Evolutionary conservation across 768 basidiomycete genomes (phyloP).

Genomic region (Obba rivulosa): DNA sequence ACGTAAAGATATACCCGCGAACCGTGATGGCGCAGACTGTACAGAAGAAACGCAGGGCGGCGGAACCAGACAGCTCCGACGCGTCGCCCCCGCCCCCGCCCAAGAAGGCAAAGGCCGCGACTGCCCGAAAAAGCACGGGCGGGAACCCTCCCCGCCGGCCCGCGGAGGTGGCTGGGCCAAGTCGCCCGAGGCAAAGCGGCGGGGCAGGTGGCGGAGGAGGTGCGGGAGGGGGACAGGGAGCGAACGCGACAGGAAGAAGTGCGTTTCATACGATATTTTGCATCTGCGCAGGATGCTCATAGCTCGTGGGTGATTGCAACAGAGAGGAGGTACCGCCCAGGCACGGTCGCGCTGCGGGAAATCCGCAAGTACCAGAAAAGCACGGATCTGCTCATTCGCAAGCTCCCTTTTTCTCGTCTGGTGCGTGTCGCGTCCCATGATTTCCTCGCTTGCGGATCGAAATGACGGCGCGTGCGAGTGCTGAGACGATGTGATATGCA

Average conservation of each 20-base stretch:
- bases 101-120: slow-evolving; percentile 49
- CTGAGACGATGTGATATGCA: slow-evolving; percentile 24
- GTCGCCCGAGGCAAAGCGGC: slow-evolving; percentile 9
- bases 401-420: slow-evolving; percentile 88
- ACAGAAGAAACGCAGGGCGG: slow-evolving; percentile 34
- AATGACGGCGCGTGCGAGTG: not conserved
- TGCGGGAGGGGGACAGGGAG: slow-evolving; percentile 9
- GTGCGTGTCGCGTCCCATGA: slow-evolving; percentile 41
- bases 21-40: slow-evolving; percentile 62
- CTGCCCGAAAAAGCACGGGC: slow-evolving; percentile 85
- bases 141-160: slow-evolving; percentile 42
- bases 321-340: slow-evolving; percentile 75
- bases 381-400: slow-evolving; percentile 82
- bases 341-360: slow-evolving; percentile 85
- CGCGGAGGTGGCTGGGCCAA: slow-evolving; percentile 13
- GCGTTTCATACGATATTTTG: not conserved
- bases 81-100: slow-evolving; percentile 39
- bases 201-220: slow-evolving; percentile 14
- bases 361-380: slow-evolving; percentile 93
- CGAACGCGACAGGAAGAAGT: not conserved
- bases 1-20: not conserved
- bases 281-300: too few relatives aligned
- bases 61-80: slow-evolving; percentile 33
- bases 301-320: not conserved
- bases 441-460: not conserved